Evolutionary conservation across 2,329 filamentous ascomycete species (phyloP).

Genomic region (Plectosphaerella cucumerina): DNA sequence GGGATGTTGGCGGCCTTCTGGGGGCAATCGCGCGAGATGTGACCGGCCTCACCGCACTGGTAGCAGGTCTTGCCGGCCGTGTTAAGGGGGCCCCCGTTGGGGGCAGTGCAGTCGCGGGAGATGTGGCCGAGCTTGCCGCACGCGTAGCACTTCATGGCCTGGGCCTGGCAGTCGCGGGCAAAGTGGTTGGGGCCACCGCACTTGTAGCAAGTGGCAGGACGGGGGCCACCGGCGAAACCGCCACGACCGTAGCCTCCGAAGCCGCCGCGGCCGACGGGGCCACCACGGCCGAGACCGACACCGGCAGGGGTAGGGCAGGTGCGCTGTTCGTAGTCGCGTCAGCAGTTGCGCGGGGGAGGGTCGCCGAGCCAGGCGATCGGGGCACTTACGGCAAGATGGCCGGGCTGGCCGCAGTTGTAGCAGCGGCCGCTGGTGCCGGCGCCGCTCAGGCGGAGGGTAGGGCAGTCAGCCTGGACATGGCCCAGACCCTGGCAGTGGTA

Average conservation of each 20-base stretch:
- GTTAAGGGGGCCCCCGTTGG: constrained; percentile 93
- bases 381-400: constrained; percentile 77
- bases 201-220: constrained; percentile 69
- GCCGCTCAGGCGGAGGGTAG: constrained; percentile 86
- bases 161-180: constrained; percentile 95
- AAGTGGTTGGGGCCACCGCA: constrained; percentile 93
- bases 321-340: constrained; percentile 45
- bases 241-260: constrained; percentile 67
- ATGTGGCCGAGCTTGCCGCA: constrained; percentile 93
- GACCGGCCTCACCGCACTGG: constrained; percentile 90
- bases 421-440: constrained; percentile 80
- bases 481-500: constrained; percentile 99
- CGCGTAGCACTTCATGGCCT: constrained; percentile 98
- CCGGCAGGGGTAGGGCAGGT: constrained; percentile 76
- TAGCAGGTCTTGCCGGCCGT: constrained; percentile 98
- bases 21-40: constrained; percentile 94
- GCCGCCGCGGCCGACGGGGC: constrained; percentile 65
- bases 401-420: constrained; percentile 93
- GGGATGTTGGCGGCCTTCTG: constrained; percentile 49
- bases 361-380: constrained; percentile 1
- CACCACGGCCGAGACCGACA: constrained; percentile 59
- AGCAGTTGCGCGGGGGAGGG: not conserved
- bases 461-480: constrained; percentile 98
- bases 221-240: constrained; percentile 67
- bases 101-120: constrained; percentile 88